These are phyloP conservation scores for Juglanconis juglandina DNA, from an alignment of 2,329 filamentous ascomycete genomes.

Conservation along the genomic window DNA sequence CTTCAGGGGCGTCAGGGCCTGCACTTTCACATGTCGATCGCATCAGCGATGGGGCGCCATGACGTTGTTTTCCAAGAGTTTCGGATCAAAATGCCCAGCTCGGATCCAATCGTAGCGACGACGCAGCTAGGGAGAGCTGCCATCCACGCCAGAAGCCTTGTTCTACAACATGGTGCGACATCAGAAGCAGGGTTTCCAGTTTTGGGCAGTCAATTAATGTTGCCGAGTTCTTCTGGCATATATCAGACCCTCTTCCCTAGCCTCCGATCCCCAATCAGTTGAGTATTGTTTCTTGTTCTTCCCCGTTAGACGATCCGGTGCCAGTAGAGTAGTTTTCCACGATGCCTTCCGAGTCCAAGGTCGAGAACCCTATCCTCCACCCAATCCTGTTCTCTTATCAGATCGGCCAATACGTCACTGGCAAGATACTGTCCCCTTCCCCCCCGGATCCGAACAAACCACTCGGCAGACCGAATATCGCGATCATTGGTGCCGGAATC, in stretches of 20 bases:
- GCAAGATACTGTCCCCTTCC: conserved; percentile 64
- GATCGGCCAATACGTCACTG: conserved; percentile 61
- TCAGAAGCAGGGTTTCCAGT: neutral
- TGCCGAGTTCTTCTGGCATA: neutral
- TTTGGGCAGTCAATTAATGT: neutral
- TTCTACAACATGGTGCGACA: neutral
- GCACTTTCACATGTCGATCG: too few species aligned
- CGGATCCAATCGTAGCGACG: neutral
- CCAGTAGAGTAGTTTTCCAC: conserved; percentile 1
- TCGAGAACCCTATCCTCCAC: conserved; percentile 43
- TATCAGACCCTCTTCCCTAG: neutral
- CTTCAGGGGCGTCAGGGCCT: too few species aligned
- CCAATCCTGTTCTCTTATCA: conserved; percentile 62
- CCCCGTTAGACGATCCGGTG: neutral
- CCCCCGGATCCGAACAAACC: conserved; percentile 59
- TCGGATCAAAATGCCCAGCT: neutral
- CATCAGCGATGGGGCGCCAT: too few species aligned
- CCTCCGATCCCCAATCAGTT: too few species aligned
- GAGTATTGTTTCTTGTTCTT: too few species aligned
- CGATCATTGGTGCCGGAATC: conserved; percentile 68
- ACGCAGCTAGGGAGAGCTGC: neutral
- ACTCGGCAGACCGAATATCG: conserved; percentile 62
- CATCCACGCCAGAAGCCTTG: neutral
- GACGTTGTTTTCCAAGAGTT: neutral
- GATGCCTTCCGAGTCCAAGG: conserved; percentile 31